Base-by-base conservation (phyloP, 805 yeast genomes). In the Candida andamanensis region DNA sequence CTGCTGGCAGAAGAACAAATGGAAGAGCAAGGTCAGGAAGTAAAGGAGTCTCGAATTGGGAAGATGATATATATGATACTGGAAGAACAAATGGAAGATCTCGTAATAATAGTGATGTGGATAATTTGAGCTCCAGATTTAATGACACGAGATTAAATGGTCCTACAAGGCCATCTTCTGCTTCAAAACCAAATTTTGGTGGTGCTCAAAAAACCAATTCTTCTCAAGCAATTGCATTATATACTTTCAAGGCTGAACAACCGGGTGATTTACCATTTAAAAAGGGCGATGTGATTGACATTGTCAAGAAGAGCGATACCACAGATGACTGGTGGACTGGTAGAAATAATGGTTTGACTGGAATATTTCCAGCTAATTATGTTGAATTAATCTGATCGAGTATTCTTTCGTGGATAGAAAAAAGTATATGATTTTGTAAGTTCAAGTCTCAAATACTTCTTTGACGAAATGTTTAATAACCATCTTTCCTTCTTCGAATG, bases 281-380 rank as follows among this genome's bases (percentile, higher is more conserved):
- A 45, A 92, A 92, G 66, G 98, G 98, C 34, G 98, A 92, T 56
- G 82, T 85, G 11, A 85, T 92, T 45, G 80, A 85, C 26, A 83
- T 92, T 44, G 63, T 85, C 35, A 85, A 87, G 57, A 85, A 84
- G 58, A 78, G 92, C 7, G 89, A 83, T 6, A 81, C 95, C 10
- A 76, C 78, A 30, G 95, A 92, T 55, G 97, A 92, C 56, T 92
- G 98, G 98, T 92, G 98, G 98, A 86, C 96, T 0, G 98, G 98
- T 17, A 78, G 83, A 53, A 65, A 78, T 33, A 84, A 83, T 45
- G 90, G 94, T 9, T 62, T 61, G 40, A 85, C 85, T 47, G 98
- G 98, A 26, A 89, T 89, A 15, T 90, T 90, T 72, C 98, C 98
- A 7, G 98, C 98, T 2, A 90, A 90, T 56, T 90, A 90, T 52